Percentiles rank a stretch among this genome's conserved stretches.
Evolutionary conservation across 2,329 filamentous ascomycete genomes (phyloP).

Genomic region (Lachnellula willkommii): DNA sequence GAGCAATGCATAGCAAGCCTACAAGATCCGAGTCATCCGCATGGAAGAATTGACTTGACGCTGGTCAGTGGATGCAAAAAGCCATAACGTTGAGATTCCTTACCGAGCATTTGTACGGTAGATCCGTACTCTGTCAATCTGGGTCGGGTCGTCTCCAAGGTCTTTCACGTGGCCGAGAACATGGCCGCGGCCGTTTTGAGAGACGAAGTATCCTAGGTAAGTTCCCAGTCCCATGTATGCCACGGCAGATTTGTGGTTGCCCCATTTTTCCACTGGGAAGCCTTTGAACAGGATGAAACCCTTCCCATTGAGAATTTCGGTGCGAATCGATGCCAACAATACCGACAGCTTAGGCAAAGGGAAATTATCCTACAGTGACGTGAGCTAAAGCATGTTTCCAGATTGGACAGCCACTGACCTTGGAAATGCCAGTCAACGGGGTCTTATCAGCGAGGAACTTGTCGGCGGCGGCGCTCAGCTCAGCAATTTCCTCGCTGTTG

Average conservation of each 20-base stretch:
- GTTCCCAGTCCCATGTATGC: constrained; percentile 89
- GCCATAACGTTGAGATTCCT: not conserved
- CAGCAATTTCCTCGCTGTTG: constrained; percentile 58
- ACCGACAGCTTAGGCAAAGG: constrained; percentile 50
- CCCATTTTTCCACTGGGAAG: constrained; percentile 72
- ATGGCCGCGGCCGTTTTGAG: constrained; percentile 78
- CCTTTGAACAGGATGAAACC: constrained; percentile 88
- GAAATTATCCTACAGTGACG: constrained; percentile 44
- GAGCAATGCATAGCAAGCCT: constrained; percentile 74
- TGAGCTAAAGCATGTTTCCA: constrained; percentile 2
- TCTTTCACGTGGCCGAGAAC: constrained; percentile 88
- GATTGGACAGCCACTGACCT: constrained; percentile 35
- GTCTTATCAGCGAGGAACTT: constrained; percentile 59
- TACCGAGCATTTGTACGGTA: constrained; percentile 76
- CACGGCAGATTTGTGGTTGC: constrained; percentile 71
- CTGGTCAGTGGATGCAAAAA: not conserved
- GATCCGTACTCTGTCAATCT: constrained; percentile 84
- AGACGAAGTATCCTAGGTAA: constrained; percentile 82
- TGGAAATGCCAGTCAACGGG: constrained; percentile 66
- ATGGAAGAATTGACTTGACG: constrained; percentile 70
- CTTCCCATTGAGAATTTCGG: constrained; percentile 73
- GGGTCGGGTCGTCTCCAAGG: constrained; percentile 71
- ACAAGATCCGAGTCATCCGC: constrained; percentile 79
- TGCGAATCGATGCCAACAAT: constrained; percentile 51
- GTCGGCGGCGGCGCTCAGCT: constrained; percentile 63